phyloP scores from a whole-genome alignment of 345 rosid genomes.

The Citrus maxima region DNA sequence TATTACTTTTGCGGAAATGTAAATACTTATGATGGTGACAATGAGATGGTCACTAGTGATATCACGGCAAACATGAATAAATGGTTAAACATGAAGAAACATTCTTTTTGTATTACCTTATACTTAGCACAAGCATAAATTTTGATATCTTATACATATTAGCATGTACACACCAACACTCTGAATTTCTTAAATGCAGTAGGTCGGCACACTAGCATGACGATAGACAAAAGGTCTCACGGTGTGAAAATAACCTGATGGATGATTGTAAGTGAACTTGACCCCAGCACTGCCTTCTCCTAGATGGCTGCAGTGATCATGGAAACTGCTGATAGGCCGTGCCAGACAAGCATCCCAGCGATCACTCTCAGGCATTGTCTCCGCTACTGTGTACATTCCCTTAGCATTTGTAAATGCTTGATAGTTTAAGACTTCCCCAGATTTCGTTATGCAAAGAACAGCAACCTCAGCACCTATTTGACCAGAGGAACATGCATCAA shows the following conservation, averaged over 20 bases:
- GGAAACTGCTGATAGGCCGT: slow-evolving; percentile 84
- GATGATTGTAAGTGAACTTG: slow-evolving; percentile 76
- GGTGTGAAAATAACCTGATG: slow-evolving; percentile 75
- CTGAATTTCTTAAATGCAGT: slow-evolving; percentile 42
- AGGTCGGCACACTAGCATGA: slow-evolving; percentile 53
- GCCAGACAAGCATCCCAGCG: slow-evolving; percentile 96
- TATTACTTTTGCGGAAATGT: background rate
- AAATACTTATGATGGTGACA: background rate
- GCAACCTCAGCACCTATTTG: slow-evolving; percentile 79
- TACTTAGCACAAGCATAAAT: too few relatives aligned
- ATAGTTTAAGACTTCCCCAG: slow-evolving; percentile 88
- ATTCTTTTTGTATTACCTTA: background rate
- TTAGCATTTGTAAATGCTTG: slow-evolving; percentile 87
- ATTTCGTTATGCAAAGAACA: slow-evolving; percentile 90
- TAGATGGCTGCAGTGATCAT: slow-evolving; percentile 70
- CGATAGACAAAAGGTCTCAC: slow-evolving; percentile 70
- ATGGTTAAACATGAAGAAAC: background rate
- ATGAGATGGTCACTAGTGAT: background rate
- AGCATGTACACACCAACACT: background rate
- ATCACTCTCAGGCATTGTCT: slow-evolving; percentile 96
- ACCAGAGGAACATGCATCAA: background rate
- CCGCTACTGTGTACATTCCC: slow-evolving; percentile 83
- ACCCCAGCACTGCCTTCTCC: slow-evolving; percentile 55
- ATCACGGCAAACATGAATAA: background rate
- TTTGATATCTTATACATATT: background rate